phyloP scores from a whole-genome alignment of 805 yeast species.

The Limtongia smithiae region DNA sequence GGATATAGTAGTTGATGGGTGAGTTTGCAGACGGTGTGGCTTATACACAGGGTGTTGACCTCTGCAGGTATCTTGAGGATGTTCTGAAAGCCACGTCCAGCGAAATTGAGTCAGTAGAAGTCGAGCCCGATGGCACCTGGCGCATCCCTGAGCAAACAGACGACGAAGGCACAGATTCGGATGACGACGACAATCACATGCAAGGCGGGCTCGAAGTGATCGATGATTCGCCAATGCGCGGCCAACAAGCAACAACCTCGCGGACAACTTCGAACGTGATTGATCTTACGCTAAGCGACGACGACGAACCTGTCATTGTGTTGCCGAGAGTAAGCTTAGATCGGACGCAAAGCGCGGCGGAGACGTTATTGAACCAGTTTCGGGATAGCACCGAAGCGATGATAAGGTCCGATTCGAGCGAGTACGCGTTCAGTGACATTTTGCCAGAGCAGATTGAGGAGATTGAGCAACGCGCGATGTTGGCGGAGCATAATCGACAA shows the following conservation, averaged over 20 bases:
- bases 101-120: conserved; percentile 61
- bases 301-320: conserved; percentile 15
- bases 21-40: conserved; percentile 38
- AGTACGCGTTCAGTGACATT: too few species aligned
- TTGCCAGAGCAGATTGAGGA: too few species aligned
- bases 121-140: conserved; percentile 77
- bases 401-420: too few species aligned
- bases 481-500: too few species aligned
- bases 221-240: conserved; percentile 7
- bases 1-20: conserved; percentile 72
- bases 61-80: conserved; percentile 38
- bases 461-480: too few species aligned
- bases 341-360: too few species aligned
- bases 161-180: conserved; percentile 8
- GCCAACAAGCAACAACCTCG: not conserved
- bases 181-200: conserved; percentile 4
- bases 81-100: conserved; percentile 53
- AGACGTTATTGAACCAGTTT: too few species aligned
- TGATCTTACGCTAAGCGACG: conserved; percentile 28
- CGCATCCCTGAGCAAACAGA: conserved; percentile 34
- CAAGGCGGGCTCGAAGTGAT: conserved; percentile 1
- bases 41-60: not conserved
- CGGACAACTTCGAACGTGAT: conserved; percentile 19
- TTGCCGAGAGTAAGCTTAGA: too few species aligned
- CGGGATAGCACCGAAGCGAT: too few species aligned